Evolutionary conservation across 164 flowering plant species (phyloP).

Genomic region (Dillenia turbinata): DNA sequence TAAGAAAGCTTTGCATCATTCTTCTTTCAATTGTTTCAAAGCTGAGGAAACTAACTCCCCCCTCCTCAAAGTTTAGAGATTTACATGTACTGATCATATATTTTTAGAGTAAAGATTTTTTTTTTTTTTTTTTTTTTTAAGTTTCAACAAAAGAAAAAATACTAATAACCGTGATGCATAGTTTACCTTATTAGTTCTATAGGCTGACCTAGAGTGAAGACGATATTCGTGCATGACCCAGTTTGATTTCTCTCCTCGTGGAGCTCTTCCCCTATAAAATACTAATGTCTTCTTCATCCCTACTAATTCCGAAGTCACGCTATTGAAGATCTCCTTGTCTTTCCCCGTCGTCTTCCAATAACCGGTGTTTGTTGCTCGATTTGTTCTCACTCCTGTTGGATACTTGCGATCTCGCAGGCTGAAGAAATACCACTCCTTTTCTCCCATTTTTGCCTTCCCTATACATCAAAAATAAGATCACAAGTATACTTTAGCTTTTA

Average conservation of each 20-base stretch:
- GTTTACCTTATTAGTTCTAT: constrained; percentile 64
- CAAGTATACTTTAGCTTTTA: neutral
- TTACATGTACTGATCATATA: too few relatives aligned
- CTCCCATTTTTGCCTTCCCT: constrained; percentile 98
- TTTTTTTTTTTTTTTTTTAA: too few relatives aligned
- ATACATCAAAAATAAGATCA: neutral
- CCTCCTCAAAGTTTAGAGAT: too few relatives aligned
- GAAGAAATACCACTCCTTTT: constrained; percentile 95
- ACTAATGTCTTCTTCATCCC: constrained; percentile 98
- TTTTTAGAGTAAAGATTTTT: too few relatives aligned
- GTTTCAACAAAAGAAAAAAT: too few relatives aligned
- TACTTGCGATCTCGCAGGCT: constrained; percentile 88
- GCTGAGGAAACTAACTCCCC: too few relatives aligned
- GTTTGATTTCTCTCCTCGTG: constrained; percentile 87
- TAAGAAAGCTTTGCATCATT: too few relatives aligned
- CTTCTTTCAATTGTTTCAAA: too few relatives aligned
- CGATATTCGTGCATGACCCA: constrained; percentile 99
- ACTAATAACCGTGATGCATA: too few relatives aligned
- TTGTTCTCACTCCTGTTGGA: constrained; percentile 92
- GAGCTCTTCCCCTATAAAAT: constrained; percentile 94
- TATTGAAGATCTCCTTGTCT: constrained; percentile 86
- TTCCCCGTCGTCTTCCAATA: constrained; percentile 98
- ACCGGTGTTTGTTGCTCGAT: constrained; percentile 84
- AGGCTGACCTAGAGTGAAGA: constrained; percentile 52
- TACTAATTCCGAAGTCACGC: constrained; percentile 53